A percentile compares a stretch with the other conserved stretches of the same genome.
These are phyloP conservation scores for Hydnum rufescens DNA, from an alignment of 768 basidiomycete genomes.

Conservation along the genomic window DNA sequence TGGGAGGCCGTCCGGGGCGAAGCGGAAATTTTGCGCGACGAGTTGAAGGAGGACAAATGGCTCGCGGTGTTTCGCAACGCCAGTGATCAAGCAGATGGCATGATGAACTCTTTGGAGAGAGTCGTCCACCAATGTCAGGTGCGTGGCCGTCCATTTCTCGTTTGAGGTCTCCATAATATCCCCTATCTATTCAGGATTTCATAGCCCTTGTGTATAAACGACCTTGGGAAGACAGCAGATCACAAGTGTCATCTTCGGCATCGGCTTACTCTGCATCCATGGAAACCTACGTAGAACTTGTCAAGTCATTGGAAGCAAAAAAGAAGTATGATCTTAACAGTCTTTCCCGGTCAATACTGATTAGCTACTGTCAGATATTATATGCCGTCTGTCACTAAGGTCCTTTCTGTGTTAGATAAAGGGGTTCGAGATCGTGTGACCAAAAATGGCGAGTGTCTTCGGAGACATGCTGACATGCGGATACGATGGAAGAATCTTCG, in stretches of 20 bases:
- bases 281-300: conserved; percentile 18
- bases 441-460: conserved; percentile 87
- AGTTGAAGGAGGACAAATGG: conserved; percentile 96
- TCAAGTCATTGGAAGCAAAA: conserved; percentile 70
- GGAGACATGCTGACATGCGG: conserved; percentile 75
- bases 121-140: conserved; percentile 81
- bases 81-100: conserved; percentile 86
- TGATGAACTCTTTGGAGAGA: conserved; percentile 94
- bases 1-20: conserved; percentile 72
- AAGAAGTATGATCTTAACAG: conserved; percentile 36
- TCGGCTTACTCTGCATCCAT: conserved; percentile 2
- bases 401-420: conserved; percentile 83
- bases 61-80: conserved; percentile 86
- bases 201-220: neutral
- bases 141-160: conserved; percentile 15
- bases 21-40: conserved; percentile 65
- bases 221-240: neutral
- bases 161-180: neutral
- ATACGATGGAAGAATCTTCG: conserved; percentile 65
- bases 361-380: conserved; percentile 45
- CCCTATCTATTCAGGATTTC: neutral
- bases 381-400: conserved; percentile 81
- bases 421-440: conserved; percentile 85
- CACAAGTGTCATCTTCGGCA: neutral
- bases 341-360: neutral